Evolutionary conservation across 2,329 filamentous ascomycete genomes (phyloP), one percentile per base, ranked within the genome.

Genomic region (Fusarium sulawesiense): DNA sequence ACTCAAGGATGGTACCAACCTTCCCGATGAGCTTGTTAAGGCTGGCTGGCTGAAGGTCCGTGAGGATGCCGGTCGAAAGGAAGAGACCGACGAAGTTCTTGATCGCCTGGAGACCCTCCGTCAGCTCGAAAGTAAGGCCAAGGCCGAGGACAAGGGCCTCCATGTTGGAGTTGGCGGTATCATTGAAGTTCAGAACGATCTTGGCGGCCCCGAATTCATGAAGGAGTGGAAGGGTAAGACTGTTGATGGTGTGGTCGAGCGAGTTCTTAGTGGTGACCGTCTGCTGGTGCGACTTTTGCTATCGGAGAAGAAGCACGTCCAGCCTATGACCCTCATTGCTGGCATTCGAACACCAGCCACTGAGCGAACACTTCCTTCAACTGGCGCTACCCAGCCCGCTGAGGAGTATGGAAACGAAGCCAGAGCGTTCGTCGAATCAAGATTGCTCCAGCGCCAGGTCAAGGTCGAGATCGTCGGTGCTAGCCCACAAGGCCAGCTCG

Each of bases 31-130:
- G 68, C 87, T 92, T 61, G 89, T 98, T 70, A 90, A 93, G 77
- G 93, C 94, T 75, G 96, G 96, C 72, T 98, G 94, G 94, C 84
- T 94, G 69, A 97, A 96, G 83, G 88, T 99, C 64, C 90, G 96
- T 70, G 96, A 99, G 76, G 96, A 99, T 80, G 94, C 95, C 63
- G 94, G 94, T 66, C 91, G 92, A 71, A 96, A 95, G 78, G 94
- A 98, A 72, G 94, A 98, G 63, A 90, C 91, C 3, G 92, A 96
- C 61, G 91, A 94, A 54, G 86, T 91, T 11, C 84, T 87, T 29
- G 83, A 90, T 69, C 87, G 92, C 64, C 85, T 99, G 25, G 92
- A 97, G 74, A 91, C 89, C 75, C 88, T 99, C 65, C 91, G 93
- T 73, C 86, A 86, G 49, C 83, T 95, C 34, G 94, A 98, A 81